Evolutionary conservation across 169 alveolate species (phyloP), one percentile per base, ranked within the genome.

Genomic region (Babesia gibsoni): DNA sequence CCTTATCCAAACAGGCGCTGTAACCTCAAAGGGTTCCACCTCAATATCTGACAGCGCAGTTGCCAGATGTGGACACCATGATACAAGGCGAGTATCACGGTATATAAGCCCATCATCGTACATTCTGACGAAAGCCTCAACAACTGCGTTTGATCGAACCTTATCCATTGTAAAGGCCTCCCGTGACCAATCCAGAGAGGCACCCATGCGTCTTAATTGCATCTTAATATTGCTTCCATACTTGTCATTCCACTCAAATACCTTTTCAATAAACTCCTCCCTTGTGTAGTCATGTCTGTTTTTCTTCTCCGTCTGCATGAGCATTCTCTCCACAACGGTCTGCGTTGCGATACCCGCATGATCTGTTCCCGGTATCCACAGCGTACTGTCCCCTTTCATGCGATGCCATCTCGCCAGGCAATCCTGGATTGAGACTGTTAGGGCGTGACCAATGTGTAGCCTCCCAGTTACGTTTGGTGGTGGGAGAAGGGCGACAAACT

Each of bases 391-490:
- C 10, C 99, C 99, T 37, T 87, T 83, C 98, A 96, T 93, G 69
- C 99, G 92, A 83, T 96, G 93, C 95, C 98, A 96, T 67, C 99
- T 83, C 22, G 97, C 92, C 52, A 98, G 86, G 22, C 98, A 82
- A 81, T 97, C 99, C 77, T 98, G 99, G 39, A 98, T 97, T 12
- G 99, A 98, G 22, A 95, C 92, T 69, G 99, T 98, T 61, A 98
- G 88, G 0, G 99, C 98, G 83, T 98, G 99, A 10, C 99, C 99
- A 63, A 98, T 89, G 83, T 98, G 99, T 27, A 98, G 90, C 35
- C 97, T 92, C n/a, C 99, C 99, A 7, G 99, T 98, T 27, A 98
- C 99, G 78, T 98, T 97, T 5, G 99, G 99, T 16, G 99, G 99
- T 10, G 99, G 99, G 23, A 98, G 91, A 43, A 96, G 92, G 22